Evolutionary conservation across 2,329 filamentous ascomycete genomes (phyloP).

Genomic region (Emmonsia crescens): DNA sequence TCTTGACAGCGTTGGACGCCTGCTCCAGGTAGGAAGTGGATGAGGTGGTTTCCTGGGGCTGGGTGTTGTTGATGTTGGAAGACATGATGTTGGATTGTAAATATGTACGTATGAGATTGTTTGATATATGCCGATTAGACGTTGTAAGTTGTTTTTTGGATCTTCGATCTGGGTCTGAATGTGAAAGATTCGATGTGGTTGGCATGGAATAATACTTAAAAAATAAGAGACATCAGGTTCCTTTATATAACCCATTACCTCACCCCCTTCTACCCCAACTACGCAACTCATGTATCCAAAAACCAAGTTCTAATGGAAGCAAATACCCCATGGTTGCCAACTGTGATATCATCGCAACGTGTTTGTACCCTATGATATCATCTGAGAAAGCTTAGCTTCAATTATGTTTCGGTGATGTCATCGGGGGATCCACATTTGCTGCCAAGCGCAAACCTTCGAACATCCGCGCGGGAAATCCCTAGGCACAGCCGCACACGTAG

Average conservation of each 20-base stretch:
- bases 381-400: background rate
- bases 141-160: background rate
- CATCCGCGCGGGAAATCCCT: background rate
- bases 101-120: background rate
- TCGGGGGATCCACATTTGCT: background rate
- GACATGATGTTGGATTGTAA: constrained; percentile 1
- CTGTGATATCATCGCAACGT: background rate
- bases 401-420: background rate
- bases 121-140: background rate
- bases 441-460: background rate
- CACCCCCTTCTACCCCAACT: background rate
- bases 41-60: background rate
- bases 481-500: background rate
- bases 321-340: background rate
- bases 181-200: background rate
- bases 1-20: background rate
- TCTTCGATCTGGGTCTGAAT: background rate
- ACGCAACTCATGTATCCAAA: background rate
- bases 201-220: background rate
- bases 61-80: background rate
- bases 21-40: constrained; percentile 1
- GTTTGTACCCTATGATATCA: background rate
- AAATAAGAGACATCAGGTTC: background rate
- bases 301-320: background rate
- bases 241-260: constrained; percentile 1